Base-by-base conservation (phyloP, 257 asterid genomes). In the Nemophila menziesii region DNA sequence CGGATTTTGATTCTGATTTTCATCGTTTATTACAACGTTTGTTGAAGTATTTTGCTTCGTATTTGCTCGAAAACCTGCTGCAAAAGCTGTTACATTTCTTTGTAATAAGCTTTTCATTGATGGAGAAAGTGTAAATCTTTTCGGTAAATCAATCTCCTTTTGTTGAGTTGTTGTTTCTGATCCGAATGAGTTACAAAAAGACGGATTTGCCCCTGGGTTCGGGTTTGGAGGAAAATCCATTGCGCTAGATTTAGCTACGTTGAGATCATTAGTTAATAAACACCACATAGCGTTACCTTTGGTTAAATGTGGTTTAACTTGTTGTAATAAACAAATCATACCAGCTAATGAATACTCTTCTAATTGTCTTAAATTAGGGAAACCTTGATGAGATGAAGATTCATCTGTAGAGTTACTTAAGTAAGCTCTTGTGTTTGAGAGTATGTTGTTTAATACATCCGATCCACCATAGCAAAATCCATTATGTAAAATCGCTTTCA, bases 231-330 rank as follows among this genome's bases (percentile, higher is more conserved):
- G 98, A 18, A 84, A 54, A 13, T 89, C 98, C 87, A 84, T 74
- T 58, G 70, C 76, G 13, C 94, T 84, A n/a, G 95, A 95, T 14
- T 92, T 59, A 23, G 85, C 94, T 6, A 81, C 82, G 34, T 85
- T 93, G 49, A 90, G 85, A 65, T 81, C 94, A 51, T 85, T 79
- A 90, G 79, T 79, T 51, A 90, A 51, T 61, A 90, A 73, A 68
- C 94, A 81, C 99, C 96, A 85, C 99, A 90, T 81, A 0, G 96
- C 94, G 22, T 85, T 94, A 12, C 83, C 93, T 44, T 66, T 79
- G 42, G 78, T 81, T 76, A 85, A 55, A 49, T 75, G 82, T 11
- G 94, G 94, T 68, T 79, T 81, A 41, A 79, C 60, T 64, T 77
- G 92, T 47, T 90, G 96, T 83, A 90, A 67, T 62, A 90, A 65